These are phyloP conservation scores for Tephrocybe rancida DNA, from an alignment of 768 basidiomycete genomes.

Conservation along the genomic window DNA sequence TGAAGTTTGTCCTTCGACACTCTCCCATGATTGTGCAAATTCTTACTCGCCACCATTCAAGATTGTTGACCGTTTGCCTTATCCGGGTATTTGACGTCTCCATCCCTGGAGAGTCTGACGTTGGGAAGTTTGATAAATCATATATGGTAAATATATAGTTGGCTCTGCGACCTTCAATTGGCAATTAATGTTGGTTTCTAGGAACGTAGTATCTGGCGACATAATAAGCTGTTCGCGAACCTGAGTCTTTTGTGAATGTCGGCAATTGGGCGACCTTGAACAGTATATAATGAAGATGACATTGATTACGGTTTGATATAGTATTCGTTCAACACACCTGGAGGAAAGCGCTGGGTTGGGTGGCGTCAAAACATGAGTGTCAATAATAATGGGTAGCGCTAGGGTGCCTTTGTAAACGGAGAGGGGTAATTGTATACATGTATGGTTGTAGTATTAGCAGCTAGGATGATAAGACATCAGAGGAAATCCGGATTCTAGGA, in stretches of 20 bases:
- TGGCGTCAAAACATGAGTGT: no score
- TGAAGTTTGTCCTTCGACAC: slow-evolving; percentile 20
- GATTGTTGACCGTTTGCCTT: slow-evolving; percentile 16
- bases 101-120: slow-evolving; percentile 16
- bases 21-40: neutral
- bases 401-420: no score
- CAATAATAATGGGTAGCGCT: no score
- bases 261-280: no score
- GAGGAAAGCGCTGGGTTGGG: no score
- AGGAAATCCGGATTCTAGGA: no score
- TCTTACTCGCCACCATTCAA: neutral
- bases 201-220: slow-evolving; percentile 27
- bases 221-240: slow-evolving; percentile 17
- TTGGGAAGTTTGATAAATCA: slow-evolving; percentile 20
- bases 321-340: no score
- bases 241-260: slow-evolving; percentile 7
- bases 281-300: no score
- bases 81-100: slow-evolving; percentile 17
- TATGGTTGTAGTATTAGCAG: no score
- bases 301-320: no score
- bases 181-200: neutral
- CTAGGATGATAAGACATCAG: no score
- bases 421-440: no score
- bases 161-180: neutral
- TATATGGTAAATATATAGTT: slow-evolving; percentile 17